phyloP scores from a whole-genome alignment of 257 asterid genomes.

The Solanum ahanhuiri region DNA sequence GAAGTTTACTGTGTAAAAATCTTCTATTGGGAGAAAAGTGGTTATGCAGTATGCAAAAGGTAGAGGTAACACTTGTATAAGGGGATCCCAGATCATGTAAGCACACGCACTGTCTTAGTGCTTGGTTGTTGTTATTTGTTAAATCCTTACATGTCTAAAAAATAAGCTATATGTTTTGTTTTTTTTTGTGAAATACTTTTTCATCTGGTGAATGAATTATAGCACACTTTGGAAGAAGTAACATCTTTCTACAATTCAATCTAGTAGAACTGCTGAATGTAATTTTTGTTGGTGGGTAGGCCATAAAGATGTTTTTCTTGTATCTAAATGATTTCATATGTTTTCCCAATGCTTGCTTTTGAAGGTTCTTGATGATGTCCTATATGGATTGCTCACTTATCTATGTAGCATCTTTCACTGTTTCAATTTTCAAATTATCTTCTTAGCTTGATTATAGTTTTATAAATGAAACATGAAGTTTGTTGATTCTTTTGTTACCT shows the following conservation, averaged over 20 bases:
- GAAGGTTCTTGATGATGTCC: background rate
- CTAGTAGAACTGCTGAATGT: background rate
- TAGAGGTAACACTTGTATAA: background rate
- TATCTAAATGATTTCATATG: background rate
- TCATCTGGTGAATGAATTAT: background rate
- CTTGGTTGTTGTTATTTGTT: background rate
- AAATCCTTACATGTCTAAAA: background rate
- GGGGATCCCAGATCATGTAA: background rate
- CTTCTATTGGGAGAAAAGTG: background rate
- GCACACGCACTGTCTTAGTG: background rate
- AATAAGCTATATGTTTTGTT: background rate
- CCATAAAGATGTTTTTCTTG: background rate
- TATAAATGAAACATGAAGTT: background rate
- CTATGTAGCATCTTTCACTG: background rate
- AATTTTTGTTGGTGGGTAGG: background rate
- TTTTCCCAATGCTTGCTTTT: background rate
- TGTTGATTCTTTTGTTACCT: background rate
- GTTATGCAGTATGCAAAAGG: background rate
- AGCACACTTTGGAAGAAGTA: background rate
- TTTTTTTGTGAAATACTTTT: background rate
- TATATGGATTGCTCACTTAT: background rate
- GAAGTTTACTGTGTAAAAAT: background rate
- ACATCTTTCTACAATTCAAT: background rate
- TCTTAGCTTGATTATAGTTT: background rate
- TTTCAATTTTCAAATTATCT: background rate